Evolutionary conservation across 169 alveolate genomes (phyloP), one percentile per base, ranked within the genome.

Genomic region (Eimeria acervulina): DNA sequence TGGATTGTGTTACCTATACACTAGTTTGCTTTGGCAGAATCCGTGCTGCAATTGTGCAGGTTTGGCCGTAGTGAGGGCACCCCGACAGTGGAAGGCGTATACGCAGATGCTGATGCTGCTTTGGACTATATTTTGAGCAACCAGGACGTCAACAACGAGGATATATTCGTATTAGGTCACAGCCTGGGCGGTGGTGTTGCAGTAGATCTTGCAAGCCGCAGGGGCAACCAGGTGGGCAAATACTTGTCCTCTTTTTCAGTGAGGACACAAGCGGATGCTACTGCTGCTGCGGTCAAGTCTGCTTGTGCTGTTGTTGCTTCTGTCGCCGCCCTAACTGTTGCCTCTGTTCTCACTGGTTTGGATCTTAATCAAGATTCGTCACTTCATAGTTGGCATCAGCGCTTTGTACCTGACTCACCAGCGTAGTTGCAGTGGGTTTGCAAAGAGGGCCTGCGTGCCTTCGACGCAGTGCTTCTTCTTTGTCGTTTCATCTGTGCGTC

Each of bases 131-230:
- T 74, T n/a, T 47, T 61, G 44, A n/a, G 63, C 83, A 47, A 31
- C 76, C 78, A 72, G n/a, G 26, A 33, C 15, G 90, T 47, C 26
- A 36, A 38, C 38, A 80, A 90, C 66, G 85, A 97, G 31, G 96
- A 97, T 76, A 74, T 97, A 13, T 96, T 94, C 83, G 74, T 97
- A 87, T 89, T 96, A 51, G 98, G 98, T 17, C 93, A 97, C 47
- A 74, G 92, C 66, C 95, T 97, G 28, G 98, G 98, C 1, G 98
- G 98, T 36, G 98, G 98, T 28, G 97, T 97, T 2, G 98, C 98
- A 6, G 95, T 97, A 36, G 68, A 92, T 87, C 91, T 96, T 5
- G 98, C 97, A 31, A 44, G 55, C 28, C 59, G 89, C 80, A 51
- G 78, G 42, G 87, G 93, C 23, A 26, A 63, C 2, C 55, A 94